A percentile compares a stretch with the other conserved stretches of the same genome.
These are phyloP conservation scores for Talaromyces piceae DNA, from an alignment of 2,329 filamentous ascomycete genomes.

Conservation along the genomic window DNA sequence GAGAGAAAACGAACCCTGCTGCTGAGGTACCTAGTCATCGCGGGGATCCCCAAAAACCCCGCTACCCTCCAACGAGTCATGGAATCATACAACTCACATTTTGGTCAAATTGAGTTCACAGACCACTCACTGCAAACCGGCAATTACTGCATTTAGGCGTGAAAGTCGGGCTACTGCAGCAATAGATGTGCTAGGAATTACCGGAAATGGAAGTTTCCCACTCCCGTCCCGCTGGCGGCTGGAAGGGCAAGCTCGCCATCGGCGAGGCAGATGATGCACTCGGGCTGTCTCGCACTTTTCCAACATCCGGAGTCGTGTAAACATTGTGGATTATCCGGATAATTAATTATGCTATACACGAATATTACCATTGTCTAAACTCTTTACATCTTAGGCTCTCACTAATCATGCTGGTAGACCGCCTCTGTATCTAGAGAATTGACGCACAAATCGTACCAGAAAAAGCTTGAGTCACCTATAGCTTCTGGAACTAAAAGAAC, in stretches of 20 bases:
- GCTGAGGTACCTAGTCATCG: neutral
- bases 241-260: slow-evolving; percentile 2
- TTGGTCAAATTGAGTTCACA: too few relatives aligned
- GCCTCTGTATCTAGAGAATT: neutral
- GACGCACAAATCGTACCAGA: neutral
- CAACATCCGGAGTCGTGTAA: neutral
- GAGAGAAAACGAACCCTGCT: neutral
- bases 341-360: neutral
- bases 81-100: too few relatives aligned
- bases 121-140: too few relatives aligned
- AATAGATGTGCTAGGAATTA: neutral
- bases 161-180: neutral
- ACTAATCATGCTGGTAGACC: neutral
- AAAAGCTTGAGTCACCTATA: neutral
- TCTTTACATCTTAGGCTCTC: neutral
- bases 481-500: neutral
- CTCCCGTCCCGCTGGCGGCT: neutral
- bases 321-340: neutral
- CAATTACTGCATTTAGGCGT: too few relatives aligned
- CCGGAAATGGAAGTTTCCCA: neutral
- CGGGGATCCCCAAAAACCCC: neutral
- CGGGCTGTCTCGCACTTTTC: neutral
- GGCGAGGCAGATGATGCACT: slow-evolving; percentile 1
- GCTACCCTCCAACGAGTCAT: neutral
- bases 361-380: neutral